phyloP scores from a whole-genome alignment of 441 rosid species.

The Erodium moschatum region DNA sequence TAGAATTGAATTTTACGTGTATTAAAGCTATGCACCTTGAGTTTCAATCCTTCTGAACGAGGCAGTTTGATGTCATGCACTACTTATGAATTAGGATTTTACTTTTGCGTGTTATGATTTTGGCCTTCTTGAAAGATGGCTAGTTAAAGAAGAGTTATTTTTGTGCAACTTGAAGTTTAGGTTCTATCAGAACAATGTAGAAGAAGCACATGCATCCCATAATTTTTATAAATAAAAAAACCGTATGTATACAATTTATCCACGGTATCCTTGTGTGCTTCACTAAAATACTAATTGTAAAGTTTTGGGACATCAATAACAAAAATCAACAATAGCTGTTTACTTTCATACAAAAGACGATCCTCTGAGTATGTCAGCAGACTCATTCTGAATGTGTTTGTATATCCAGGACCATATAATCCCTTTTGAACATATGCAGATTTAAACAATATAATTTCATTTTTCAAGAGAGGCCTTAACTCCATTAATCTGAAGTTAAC shows the following conservation, averaged over 20 bases:
- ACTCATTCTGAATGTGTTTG: neutral
- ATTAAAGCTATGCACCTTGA: neutral
- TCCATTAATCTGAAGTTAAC: neutral
- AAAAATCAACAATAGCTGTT: conserved; percentile 1
- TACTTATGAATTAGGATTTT: neutral
- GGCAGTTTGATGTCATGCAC: conserved; percentile 4
- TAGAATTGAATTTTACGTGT: neutral
- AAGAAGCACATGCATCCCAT: conserved; percentile 3
- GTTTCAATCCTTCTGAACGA: conserved; percentile 1
- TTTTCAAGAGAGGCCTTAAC: conserved; percentile 3
- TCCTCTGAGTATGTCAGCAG: neutral
- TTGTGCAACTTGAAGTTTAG: neutral
- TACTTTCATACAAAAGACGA: neutral
- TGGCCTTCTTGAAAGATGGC: no score
- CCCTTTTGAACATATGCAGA: neutral
- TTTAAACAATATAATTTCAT: neutral
- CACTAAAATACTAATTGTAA: neutral
- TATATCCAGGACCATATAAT: neutral
- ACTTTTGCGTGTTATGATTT: neutral
- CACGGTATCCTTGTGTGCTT: neutral
- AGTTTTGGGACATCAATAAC: neutral
- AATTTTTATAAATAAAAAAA: neutral
- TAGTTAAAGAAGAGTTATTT: neutral
- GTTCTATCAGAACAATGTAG: neutral
- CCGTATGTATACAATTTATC: neutral